phyloP scores from a whole-genome alignment of 2,329 filamentous ascomycete species.

The Periconia digitata region DNA sequence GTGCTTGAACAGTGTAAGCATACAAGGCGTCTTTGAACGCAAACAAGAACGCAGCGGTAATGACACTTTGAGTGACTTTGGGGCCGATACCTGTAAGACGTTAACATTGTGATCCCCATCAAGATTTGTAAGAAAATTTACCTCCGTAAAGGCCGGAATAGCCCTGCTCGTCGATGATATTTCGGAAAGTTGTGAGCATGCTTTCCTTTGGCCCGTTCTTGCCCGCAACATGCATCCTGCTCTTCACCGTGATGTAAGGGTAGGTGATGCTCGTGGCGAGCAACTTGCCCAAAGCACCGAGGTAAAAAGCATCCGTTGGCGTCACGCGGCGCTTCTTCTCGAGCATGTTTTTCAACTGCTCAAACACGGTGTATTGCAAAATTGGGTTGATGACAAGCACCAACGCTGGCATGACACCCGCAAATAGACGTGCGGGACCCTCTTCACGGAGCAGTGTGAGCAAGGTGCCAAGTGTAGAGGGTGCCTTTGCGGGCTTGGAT shows the following conservation, averaged over 20 bases:
- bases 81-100: slow-evolving; percentile 74
- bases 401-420: slow-evolving; percentile 88
- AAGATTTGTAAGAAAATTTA: slow-evolving; percentile 46
- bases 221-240: slow-evolving; percentile 89
- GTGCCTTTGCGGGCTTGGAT: slow-evolving; percentile 55
- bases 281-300: slow-evolving; percentile 92
- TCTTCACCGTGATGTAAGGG: slow-evolving; percentile 98
- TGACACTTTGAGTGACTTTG: slow-evolving; percentile 94
- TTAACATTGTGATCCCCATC: slow-evolving; percentile 7
- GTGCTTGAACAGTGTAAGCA: slow-evolving; percentile 72
- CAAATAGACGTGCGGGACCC: slow-evolving; percentile 81
- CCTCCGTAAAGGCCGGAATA: slow-evolving; percentile 90
- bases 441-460: slow-evolving; percentile 79
- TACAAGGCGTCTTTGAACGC: slow-evolving; percentile 98
- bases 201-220: slow-evolving; percentile 76
- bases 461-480: slow-evolving; percentile 79
- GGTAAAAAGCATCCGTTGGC: slow-evolving; percentile 82
- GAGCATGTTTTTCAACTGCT: slow-evolving; percentile 91
- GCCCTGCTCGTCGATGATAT: slow-evolving; percentile 87
- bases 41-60: slow-evolving; percentile 94
- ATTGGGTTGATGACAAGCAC: slow-evolving; percentile 98
- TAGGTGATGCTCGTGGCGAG: slow-evolving; percentile 94
- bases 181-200: slow-evolving; percentile 74
- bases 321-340: slow-evolving; percentile 79
- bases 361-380: slow-evolving; percentile 96